Percentiles rank a stretch among this genome's conserved stretches.
These are phyloP conservation scores for Fraxinus anomala DNA, from an alignment of 257 asterid species.

Conservation along the genomic window DNA sequence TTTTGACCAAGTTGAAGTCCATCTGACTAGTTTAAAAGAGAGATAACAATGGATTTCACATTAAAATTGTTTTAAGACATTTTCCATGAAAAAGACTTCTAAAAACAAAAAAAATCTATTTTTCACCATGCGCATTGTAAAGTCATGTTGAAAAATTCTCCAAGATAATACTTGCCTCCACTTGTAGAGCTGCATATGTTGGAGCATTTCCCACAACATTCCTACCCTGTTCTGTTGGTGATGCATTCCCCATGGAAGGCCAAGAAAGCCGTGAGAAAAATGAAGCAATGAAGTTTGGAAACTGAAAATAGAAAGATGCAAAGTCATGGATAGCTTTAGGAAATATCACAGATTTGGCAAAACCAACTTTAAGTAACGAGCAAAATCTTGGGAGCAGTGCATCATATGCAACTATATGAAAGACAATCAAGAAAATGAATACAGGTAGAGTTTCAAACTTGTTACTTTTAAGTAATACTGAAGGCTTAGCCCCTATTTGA, in stretches of 20 bases:
- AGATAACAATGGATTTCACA: background rate
- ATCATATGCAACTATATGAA: background rate
- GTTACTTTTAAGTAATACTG: background rate
- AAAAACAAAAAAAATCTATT: background rate
- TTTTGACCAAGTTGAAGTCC: no score
- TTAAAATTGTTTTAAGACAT: background rate
- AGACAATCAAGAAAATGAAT: background rate
- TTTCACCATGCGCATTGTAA: background rate
- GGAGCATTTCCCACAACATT: slow-evolving; percentile 60
- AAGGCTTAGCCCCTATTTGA: background rate
- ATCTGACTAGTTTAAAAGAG: background rate
- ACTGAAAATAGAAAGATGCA: slow-evolving; percentile 50
- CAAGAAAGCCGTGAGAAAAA: slow-evolving; percentile 73
- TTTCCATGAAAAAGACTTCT: background rate
- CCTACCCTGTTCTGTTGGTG: slow-evolving; percentile 65
- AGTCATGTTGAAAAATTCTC: background rate
- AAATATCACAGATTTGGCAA: background rate
- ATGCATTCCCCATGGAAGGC: slow-evolving; percentile 66
- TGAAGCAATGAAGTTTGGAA: slow-evolving; percentile 74
- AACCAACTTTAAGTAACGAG: background rate
- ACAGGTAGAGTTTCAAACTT: background rate
- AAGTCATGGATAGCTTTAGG: slow-evolving; percentile 24
- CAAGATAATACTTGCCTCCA: slow-evolving; percentile 46
- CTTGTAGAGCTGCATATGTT: slow-evolving; percentile 52
- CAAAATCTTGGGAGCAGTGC: background rate